Evolutionary conservation across 345 rosid genomes (phyloP).

Genomic region (Brassica nigra): DNA sequence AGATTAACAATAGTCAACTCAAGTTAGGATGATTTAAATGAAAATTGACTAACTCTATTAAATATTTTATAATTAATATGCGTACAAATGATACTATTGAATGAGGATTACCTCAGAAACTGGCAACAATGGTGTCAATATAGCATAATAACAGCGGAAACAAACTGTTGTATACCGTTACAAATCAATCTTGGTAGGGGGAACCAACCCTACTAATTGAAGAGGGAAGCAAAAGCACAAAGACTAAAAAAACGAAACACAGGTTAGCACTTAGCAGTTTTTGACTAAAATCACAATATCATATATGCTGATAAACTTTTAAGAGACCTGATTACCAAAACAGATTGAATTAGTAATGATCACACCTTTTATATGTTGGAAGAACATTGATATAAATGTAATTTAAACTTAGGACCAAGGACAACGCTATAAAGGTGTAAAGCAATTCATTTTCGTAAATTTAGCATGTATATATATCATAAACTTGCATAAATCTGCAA

Average conservation of each 20-base stretch:
- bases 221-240: background rate
- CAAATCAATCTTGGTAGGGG: background rate
- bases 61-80: background rate
- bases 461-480: background rate
- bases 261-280: no score
- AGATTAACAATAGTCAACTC: background rate
- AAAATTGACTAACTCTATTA: background rate
- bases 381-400: no score
- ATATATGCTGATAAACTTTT: no score
- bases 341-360: no score
- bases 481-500: background rate
- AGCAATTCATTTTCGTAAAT: no score
- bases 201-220: background rate
- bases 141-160: no score
- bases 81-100: background rate
- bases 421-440: no score
- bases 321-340: no score
- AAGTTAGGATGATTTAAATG: background rate
- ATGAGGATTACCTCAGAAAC: background rate
- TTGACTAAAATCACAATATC: no score
- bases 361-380: no score
- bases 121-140: background rate
- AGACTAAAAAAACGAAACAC: background rate
- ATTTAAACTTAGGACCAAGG: no score
- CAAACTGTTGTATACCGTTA: background rate